Conservation (phyloP, 1,284 basidiomycete species). For the Pseudozyma pruni region DNA sequence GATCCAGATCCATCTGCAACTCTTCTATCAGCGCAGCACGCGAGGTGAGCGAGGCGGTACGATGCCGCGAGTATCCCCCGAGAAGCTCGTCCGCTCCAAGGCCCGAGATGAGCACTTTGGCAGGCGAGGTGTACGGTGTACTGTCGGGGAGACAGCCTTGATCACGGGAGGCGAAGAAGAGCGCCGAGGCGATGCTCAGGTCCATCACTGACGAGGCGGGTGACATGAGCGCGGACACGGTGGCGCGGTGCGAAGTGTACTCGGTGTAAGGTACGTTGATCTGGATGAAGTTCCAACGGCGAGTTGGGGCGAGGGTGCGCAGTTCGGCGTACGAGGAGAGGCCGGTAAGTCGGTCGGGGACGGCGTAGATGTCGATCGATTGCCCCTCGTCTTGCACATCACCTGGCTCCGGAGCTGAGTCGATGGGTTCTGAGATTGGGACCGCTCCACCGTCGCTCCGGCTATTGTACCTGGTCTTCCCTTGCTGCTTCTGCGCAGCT, state of each 20-base stretch:
- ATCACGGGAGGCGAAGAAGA: constrained; percentile 91
- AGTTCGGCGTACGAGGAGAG: constrained; percentile 81
- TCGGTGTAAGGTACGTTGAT: constrained; percentile 85
- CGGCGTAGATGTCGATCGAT: constrained; percentile 70
- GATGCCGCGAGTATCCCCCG: constrained; percentile 91
- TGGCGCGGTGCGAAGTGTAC: constrained; percentile 52
- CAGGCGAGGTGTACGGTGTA: constrained; percentile 75
- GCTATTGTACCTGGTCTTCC: constrained; percentile 5
- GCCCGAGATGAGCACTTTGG: constrained; percentile 87
- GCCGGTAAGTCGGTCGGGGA: constrained; percentile 89
- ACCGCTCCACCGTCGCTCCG: constrained; percentile 24
- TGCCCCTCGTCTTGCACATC: not conserved
- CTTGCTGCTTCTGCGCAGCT: not conserved
- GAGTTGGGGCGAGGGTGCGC: constrained; percentile 75
- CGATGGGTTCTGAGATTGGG: no score
- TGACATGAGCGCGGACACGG: constrained; percentile 43
- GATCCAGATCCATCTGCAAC: constrained; percentile 91
- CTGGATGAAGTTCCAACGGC: constrained; percentile 91
- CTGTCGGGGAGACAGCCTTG: constrained; percentile 1
- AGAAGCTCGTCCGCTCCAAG: constrained; percentile 94
- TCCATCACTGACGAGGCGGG: constrained; percentile 59
- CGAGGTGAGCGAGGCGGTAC: constrained; percentile 73
- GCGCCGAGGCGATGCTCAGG: constrained; percentile 86
- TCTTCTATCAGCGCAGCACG: constrained; percentile 77
- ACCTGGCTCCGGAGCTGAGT: no score